Conservation (phyloP, 2,329 filamentous ascomycete species). For the Raffaelea albimanens region DNA sequence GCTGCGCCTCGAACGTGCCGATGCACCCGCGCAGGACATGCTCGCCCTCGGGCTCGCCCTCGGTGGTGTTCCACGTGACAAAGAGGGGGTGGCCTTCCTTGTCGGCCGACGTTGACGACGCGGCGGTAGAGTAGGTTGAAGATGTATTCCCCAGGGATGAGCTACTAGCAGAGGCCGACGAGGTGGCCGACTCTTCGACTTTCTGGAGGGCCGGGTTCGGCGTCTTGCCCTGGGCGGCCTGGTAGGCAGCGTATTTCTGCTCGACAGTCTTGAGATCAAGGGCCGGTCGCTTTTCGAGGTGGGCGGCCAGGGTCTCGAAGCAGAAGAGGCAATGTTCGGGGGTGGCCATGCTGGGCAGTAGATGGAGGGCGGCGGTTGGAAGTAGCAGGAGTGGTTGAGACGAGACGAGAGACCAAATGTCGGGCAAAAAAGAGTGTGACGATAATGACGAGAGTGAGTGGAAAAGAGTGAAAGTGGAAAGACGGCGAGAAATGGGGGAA, state of each 20-base stretch:
- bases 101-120: conserved; percentile 16
- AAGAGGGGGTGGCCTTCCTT: conserved; percentile 77
- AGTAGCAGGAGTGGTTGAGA: neutral
- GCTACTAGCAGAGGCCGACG: conserved; percentile 18
- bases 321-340: conserved; percentile 82
- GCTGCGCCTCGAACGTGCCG: conserved; percentile 78
- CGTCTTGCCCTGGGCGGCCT: conserved; percentile 15
- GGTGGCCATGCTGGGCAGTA: conserved; percentile 58
- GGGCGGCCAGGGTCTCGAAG: conserved; percentile 76
- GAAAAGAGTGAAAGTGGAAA: neutral
- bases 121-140: neutral
- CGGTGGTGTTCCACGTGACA: conserved; percentile 82
- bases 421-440: neutral
- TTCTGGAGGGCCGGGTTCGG: conserved; percentile 24
- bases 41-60: conserved; percentile 40
- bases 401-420: neutral
- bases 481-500: no score
- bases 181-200: conserved; percentile 13
- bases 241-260: conserved; percentile 46
- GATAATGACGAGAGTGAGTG: neutral
- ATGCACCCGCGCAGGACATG: conserved; percentile 85
- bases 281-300: conserved; percentile 60
- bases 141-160: conserved; percentile 20
- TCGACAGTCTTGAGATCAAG: conserved; percentile 61
- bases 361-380: neutral